Percentiles rank a stretch among this genome's conserved stretches.
Conservation (phyloP, 306 rosid genomes). For the Sicyos baderoa region DNA sequence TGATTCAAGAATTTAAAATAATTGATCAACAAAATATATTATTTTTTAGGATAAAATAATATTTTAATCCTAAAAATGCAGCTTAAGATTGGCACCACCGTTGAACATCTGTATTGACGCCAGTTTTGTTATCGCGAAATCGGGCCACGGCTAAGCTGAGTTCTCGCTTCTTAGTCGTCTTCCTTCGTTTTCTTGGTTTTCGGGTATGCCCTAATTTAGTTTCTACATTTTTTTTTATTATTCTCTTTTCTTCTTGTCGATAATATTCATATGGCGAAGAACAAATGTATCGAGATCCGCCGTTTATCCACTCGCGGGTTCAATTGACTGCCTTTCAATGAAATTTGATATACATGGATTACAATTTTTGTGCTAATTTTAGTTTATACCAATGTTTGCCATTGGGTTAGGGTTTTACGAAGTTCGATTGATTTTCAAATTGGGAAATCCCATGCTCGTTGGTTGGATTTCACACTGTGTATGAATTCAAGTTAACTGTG, state of each 20-base stretch:
- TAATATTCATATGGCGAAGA: slow-evolving; percentile 6
- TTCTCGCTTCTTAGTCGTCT: neutral
- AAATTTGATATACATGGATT: neutral
- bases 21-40: too few species aligned
- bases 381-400: neutral
- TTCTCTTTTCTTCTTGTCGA: neutral
- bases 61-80: too few species aligned
- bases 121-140: neutral
- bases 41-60: too few species aligned
- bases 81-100: too few species aligned
- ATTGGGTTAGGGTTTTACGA: neutral
- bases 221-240: neutral
- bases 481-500: neutral
- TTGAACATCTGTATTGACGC: neutral
- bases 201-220: neutral
- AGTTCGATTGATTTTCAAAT: neutral
- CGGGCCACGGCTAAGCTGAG: neutral
- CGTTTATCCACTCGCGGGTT: neutral
- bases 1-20: too few species aligned
- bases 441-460: neutral
- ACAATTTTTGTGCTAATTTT: neutral
- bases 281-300: neutral
- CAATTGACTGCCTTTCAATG: neutral
- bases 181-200: neutral
- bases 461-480: neutral